Evolutionary conservation across 345 rosid species (phyloP).

Genomic region (Passiflora organensis): DNA sequence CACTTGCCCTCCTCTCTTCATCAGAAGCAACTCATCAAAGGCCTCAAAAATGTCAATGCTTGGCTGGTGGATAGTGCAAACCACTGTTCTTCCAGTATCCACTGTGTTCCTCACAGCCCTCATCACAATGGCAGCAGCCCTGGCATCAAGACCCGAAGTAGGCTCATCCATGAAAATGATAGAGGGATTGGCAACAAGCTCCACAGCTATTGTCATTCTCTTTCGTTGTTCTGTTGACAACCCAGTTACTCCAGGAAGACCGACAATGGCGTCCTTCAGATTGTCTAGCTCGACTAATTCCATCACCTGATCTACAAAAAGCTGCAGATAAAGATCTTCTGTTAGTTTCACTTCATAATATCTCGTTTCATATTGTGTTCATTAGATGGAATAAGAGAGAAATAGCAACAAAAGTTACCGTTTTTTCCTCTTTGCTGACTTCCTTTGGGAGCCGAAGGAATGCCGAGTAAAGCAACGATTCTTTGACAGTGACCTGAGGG

Average conservation of each 20-base stretch:
- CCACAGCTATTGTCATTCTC: conserved; percentile 77
- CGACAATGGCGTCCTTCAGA: conserved; percentile 60
- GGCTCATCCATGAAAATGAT: conserved; percentile 95
- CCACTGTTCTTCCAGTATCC: conserved; percentile 84
- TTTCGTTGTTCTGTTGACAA: conserved; percentile 84
- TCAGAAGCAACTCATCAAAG: conserved; percentile 66
- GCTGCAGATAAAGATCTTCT: conserved; percentile 33
- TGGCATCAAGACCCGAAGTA: conserved; percentile 85
- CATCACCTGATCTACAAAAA: conserved; percentile 67
- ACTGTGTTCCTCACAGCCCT: conserved; percentile 88
- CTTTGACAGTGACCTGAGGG: conserved; percentile 49
- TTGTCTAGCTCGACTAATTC: conserved; percentile 54
- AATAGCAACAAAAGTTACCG: too few relatives aligned
- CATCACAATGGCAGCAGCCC: conserved; percentile 90
- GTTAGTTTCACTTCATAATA: too few relatives aligned
- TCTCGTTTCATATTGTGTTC: too few relatives aligned
- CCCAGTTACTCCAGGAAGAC: conserved; percentile 67
- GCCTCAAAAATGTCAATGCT: conserved; percentile 89
- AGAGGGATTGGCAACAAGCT: conserved; percentile 78
- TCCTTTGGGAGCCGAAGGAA: conserved; percentile 23
- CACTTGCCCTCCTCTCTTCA: conserved; percentile 91
- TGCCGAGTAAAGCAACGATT: conserved; percentile 51
- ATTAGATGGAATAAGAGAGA: too few relatives aligned
- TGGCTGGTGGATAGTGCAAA: conserved; percentile 86
- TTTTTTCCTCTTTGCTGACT: conserved; percentile 17